phyloP scores from a whole-genome alignment of 345 rosid genomes.

The Linum tenue region DNA sequence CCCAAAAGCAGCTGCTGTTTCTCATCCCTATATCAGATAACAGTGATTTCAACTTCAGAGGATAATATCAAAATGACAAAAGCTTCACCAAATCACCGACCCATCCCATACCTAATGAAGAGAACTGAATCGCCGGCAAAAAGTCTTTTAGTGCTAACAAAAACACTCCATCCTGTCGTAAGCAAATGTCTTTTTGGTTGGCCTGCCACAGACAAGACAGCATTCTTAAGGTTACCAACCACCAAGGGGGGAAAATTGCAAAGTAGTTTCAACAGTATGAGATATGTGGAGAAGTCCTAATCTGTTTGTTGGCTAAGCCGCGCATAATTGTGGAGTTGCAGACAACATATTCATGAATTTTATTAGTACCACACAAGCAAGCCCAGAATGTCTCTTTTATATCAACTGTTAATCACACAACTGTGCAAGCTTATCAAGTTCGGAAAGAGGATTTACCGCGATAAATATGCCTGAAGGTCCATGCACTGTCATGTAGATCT shows the following conservation, averaged over 20 bases:
- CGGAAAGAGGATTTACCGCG: constrained; percentile 32
- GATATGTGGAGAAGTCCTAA: too few species aligned
- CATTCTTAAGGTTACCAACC: background rate
- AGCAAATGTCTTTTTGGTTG: constrained; percentile 1
- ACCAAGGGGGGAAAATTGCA: too few species aligned
- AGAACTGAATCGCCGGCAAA: background rate
- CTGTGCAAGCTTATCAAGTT: background rate
- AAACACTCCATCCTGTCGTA: background rate
- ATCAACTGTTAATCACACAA: too few species aligned
- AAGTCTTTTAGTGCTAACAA: background rate
- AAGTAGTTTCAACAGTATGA: too few species aligned
- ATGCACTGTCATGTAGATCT: constrained; percentile 43
- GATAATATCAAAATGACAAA: background rate
- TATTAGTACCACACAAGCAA: too few species aligned
- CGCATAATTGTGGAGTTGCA: too few species aligned
- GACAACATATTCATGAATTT: too few species aligned
- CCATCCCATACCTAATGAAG: background rate
- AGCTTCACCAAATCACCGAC: background rate
- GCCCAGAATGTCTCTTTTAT: too few species aligned
- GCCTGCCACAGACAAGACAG: background rate
- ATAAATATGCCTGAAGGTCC: constrained; percentile 58
- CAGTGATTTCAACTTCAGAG: constrained; percentile 9
- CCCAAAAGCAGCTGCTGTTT: constrained; percentile 87
- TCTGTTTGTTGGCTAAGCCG: too few species aligned
- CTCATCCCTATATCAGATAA: constrained; percentile 59